Conservation (phyloP, 2,329 filamentous ascomycete genomes). For the Fusarium domesticum region DNA sequence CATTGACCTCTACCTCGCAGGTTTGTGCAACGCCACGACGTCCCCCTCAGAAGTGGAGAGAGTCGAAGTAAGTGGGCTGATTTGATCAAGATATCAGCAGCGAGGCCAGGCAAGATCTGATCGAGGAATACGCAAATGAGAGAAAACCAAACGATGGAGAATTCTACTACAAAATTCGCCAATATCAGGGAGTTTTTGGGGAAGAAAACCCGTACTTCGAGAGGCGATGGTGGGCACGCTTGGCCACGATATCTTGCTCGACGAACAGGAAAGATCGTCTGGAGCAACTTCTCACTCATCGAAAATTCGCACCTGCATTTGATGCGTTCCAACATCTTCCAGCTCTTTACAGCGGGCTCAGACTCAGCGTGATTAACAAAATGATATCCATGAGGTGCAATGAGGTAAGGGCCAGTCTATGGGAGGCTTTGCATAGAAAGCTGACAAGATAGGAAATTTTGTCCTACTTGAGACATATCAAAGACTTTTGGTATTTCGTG, state of each 20-base stretch:
- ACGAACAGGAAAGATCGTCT: conserved; percentile 20
- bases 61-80: too few relatives aligned
- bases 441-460: background rate
- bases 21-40: too few relatives aligned
- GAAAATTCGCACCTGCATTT: conserved; percentile 30
- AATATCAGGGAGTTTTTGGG: conserved; percentile 17
- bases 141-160: conserved; percentile 14
- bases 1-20: too few relatives aligned
- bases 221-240: conserved; percentile 24
- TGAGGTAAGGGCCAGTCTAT: background rate
- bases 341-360: background rate
- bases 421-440: background rate
- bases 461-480: conserved; percentile 30
- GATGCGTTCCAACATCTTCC: conserved; percentile 14
- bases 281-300: conserved; percentile 26
- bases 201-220: conserved; percentile 18
- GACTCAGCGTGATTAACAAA: background rate
- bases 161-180: conserved; percentile 21
- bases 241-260: conserved; percentile 18
- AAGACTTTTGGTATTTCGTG: conserved; percentile 33
- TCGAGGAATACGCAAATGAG: too few relatives aligned
- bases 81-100: too few relatives aligned
- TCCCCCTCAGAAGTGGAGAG: too few relatives aligned
- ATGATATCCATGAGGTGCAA: background rate
- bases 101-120: too few relatives aligned